Base-by-base conservation (phyloP, 2,329 filamentous ascomycete species). In the Epichloe glyceriae region DNA sequence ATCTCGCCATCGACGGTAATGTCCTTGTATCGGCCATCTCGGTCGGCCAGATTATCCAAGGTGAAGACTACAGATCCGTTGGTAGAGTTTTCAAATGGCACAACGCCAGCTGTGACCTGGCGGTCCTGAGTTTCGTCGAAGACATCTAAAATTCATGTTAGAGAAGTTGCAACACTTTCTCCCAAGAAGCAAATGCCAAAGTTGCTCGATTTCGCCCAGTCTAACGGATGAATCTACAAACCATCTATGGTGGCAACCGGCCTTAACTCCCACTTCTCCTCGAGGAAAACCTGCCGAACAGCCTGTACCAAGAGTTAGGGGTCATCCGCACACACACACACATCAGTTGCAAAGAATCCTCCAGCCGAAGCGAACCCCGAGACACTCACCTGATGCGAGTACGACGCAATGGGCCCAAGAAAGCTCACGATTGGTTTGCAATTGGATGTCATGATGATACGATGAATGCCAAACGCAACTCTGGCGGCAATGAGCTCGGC, bases 1-100 rank as follows among this genome's bases (percentile, higher is more conserved):
- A 85, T 78, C 70, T 97, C 93, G 44, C 80, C 87, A 62, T 83
- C 86, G 40, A 97, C 85, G 46, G 76, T 74, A 44, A 96, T 76
- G 62, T 86, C 80, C 11, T 74, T 73, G 62, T 86, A 88, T 42
- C 69, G 67, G 41, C 67, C 68, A 39, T 79, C 70, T 26, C 85
- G 75, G 68, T 95, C 88, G 57, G 88, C 88, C 53, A 98, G 80
- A 56, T 91, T 80, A 67, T 96, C 90, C 22, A 97, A 78, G 0
- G 90, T 95, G 66, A 88, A 86, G 51, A 93, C 82, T 47, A 98
- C 93, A 50, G 85, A 84, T 61, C 93, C 93, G 67, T 97, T 95
- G 63, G 88, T 91, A 40, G 87, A 94, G 72, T 98, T 98, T 65
- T 97, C 91, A 67, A 95, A 90, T 6, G 93, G 93, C 2, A 96